Conservation (phyloP, 495 filamentous ascomycete species). For the Hypoxylon lienhwacheense region DNA sequence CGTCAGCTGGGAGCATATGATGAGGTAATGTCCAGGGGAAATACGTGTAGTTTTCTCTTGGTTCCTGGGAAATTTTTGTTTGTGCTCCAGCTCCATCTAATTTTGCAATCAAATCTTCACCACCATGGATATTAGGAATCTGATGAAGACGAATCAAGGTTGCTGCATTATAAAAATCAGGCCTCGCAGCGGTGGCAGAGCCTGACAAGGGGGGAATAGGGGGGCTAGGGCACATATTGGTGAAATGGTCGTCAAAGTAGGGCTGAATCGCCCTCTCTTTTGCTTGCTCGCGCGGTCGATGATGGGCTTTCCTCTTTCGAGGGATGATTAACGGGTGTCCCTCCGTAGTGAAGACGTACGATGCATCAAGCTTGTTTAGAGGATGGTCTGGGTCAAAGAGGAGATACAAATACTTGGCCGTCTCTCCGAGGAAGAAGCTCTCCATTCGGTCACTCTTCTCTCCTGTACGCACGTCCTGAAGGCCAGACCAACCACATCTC, state of each 20-base stretch:
- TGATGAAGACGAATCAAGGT: slow-evolving; percentile 80
- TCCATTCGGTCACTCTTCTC: slow-evolving; percentile 96
- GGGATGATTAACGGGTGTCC: slow-evolving; percentile 92
- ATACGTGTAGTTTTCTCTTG: slow-evolving; percentile 73
- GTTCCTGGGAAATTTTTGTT: slow-evolving; percentile 43
- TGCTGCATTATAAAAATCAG: slow-evolving; percentile 91
- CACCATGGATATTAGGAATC: slow-evolving; percentile 59
- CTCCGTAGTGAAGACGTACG: slow-evolving; percentile 94
- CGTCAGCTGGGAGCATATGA: slow-evolving; percentile 71
- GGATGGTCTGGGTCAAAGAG: slow-evolving; percentile 86
- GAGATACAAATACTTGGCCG: slow-evolving; percentile 90
- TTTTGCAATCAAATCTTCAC: slow-evolving; percentile 45
- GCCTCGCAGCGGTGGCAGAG: slow-evolving; percentile 77
- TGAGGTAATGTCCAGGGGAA: slow-evolving; percentile 91
- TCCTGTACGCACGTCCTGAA: slow-evolving; percentile 89
- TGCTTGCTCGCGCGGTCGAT: slow-evolving; percentile 16
- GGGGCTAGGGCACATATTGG: slow-evolving; percentile 63
- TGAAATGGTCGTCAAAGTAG: slow-evolving; percentile 44
- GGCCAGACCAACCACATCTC: slow-evolving; percentile 88
- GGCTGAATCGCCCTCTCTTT: slow-evolving; percentile 20
- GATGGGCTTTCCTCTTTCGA: slow-evolving; percentile 40
- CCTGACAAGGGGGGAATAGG: slow-evolving; percentile 65
- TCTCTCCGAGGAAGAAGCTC: slow-evolving; percentile 97
- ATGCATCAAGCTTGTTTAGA: slow-evolving; percentile 78
- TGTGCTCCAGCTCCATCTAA: slow-evolving; percentile 7